These are phyloP conservation scores for peach (Prunus persica) DNA, from an alignment of 306 rosid species.

Conservation along the genomic window Prunus_persica_NCBIv2 NC_034015.1:14264001-14264500, in stretches of 20 bases:
- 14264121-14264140: not conserved
- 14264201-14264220: not conserved
- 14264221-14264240: not conserved
- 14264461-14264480: conserved; percentile 58
- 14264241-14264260: not conserved
- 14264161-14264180: not conserved
- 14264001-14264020: conserved; percentile 61
- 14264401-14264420: conserved; percentile 96
- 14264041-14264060: conserved; percentile 77
- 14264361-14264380: not conserved
- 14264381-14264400: not conserved
- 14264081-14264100: conserved; percentile 23
- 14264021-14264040: conserved; percentile 82
- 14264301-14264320: not conserved
- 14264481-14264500: conserved; percentile 18
- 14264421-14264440: conserved; percentile 84
- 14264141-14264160: not conserved
- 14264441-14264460: conserved; percentile 94
- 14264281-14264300: conserved; percentile 3
- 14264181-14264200: not conserved
- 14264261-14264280: not conserved
- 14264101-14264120: not conserved
- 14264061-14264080: conserved; percentile 23
- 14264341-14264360: not conserved
- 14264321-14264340: not conserved